Base-by-base conservation (phyloP, 176 grass and related monocot genomes). In the Alopecurus myosuroides region DNA sequence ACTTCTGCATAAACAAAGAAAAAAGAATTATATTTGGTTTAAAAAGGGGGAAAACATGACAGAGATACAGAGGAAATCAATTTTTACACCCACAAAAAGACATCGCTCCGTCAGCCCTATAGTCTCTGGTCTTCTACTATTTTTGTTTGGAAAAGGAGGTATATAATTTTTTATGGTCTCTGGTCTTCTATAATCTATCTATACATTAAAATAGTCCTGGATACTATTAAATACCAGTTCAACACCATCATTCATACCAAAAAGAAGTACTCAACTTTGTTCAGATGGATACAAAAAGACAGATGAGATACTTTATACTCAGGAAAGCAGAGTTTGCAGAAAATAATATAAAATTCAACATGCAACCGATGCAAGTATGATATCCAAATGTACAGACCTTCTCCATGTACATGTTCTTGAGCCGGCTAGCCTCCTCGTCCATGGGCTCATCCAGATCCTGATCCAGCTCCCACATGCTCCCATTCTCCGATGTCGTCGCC, bases 371-470 rank as follows among this genome's bases (percentile, higher is more conserved):
- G 48, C 34, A 70, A 82, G 83, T 35, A 78, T 73, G 19, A 74
- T 63, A 72, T 70, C 40, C 69, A 48, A 74, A 74, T 30, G 77
- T 36, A 18, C 57, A 48, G 33, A 98, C 95, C 92, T 98, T 98
- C 86, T 98, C 92, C 76, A 65, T 86, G 88, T 95, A 93, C 95
- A 98, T 90, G 29, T 86, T 88, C 45, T 85, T 88, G 22, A 95
- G 53, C 25, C 91, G 82, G 3, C 86, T 84, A 2, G 90, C 88
- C 53, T 93, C 92, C 76, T 89, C 95, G 50, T 98, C 95, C 85
- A 98, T 98, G 74, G 95, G 95, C 70, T 95, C 88, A 90, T 98
- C 92, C 46, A 98, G 89, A 69, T 78, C 89, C 77, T 88, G 85
- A 67, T 93, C 88, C 58, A 98, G 41, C 65, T 91, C 90, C 95